phyloP scores from a whole-genome alignment of 164 flowering plant genomes.

The Berberis vulgaris region DNA sequence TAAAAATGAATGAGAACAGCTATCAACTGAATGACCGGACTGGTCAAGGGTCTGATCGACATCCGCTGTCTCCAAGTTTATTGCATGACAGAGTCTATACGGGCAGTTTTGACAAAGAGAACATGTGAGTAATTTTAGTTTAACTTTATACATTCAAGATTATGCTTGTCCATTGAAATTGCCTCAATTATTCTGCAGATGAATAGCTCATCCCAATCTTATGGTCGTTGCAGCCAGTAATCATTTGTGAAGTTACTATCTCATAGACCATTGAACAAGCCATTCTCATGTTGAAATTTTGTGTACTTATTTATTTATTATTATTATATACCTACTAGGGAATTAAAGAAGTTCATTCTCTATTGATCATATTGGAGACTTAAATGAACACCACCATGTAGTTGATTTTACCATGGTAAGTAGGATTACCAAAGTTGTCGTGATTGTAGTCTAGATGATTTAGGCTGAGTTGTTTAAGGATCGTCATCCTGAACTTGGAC shows the following conservation, averaged over 20 bases:
- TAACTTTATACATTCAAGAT: constrained; percentile 6
- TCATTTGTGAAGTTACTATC: not conserved
- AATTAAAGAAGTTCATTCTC: too few relatives aligned
- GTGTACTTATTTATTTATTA: too few relatives aligned
- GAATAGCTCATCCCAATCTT: not conserved
- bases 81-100: constrained; percentile 48
- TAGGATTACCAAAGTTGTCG: too few relatives aligned
- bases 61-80: constrained; percentile 78
- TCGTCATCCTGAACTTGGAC: not conserved
- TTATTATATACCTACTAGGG: too few relatives aligned
- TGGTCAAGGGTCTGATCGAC: constrained; percentile 30
- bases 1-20: constrained; percentile 28
- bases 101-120: constrained; percentile 45
- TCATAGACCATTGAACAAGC: not conserved
- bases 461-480: too few relatives aligned
- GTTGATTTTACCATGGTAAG: too few relatives aligned
- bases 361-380: too few relatives aligned
- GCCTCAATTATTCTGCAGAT: not conserved
- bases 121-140: constrained; percentile 58
- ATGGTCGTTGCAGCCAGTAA: not conserved
- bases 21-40: constrained; percentile 34
- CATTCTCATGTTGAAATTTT: not conserved
- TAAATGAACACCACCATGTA: too few relatives aligned
- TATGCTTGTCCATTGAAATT: not conserved
- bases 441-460: too few relatives aligned